These are phyloP conservation scores for Hypoxylon sp. DNA, from an alignment of 2,329 filamentous ascomycete species.

Conservation along the genomic window DNA sequence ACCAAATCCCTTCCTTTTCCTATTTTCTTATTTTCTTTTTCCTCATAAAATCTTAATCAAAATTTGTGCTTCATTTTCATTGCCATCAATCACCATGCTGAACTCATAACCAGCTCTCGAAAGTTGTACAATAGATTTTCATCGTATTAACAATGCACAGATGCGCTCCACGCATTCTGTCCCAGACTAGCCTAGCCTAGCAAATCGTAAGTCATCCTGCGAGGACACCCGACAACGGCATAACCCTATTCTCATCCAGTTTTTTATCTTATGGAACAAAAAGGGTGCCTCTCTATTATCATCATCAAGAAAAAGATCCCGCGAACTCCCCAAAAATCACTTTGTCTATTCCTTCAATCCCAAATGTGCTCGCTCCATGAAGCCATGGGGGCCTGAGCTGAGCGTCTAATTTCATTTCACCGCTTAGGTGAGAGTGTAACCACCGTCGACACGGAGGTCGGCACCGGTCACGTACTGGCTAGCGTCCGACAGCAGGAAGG, in stretches of 20 bases:
- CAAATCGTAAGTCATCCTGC: slow-evolving; percentile 22
- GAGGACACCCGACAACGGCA: slow-evolving; percentile 25
- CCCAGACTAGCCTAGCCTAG: slow-evolving; percentile 3
- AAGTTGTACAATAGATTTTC: slow-evolving; percentile 1
- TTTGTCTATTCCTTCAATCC: slow-evolving; percentile 20
- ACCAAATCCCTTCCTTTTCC: slow-evolving; percentile 5
- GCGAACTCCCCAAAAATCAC: slow-evolving; percentile 31
- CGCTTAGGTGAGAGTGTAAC: slow-evolving; percentile 83
- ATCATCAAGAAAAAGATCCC: slow-evolving; percentile 5
- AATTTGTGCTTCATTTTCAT: background rate
- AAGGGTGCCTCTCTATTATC: slow-evolving; percentile 26
- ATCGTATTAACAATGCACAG: slow-evolving; percentile 16
- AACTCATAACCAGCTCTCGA: background rate
- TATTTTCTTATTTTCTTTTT: slow-evolving; percentile 7
- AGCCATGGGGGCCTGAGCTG: background rate
- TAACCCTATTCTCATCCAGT: slow-evolving; percentile 1
- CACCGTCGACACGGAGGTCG: slow-evolving; percentile 86
- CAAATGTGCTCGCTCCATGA: slow-evolving; percentile 14
- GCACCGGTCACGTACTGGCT: slow-evolving; percentile 80
- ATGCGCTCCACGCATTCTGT: slow-evolving; percentile 11
- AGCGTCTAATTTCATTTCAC: background rate
- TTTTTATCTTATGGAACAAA: slow-evolving; percentile 9
- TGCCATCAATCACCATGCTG: background rate
- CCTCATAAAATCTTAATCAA: background rate
- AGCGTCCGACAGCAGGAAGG: slow-evolving; percentile 87